Percentiles rank a stretch among this genome's conserved stretches.
These are phyloP conservation scores for Tribonema minus DNA, from an alignment of 108 stramenopile species.

Conservation along the genomic window DNA sequence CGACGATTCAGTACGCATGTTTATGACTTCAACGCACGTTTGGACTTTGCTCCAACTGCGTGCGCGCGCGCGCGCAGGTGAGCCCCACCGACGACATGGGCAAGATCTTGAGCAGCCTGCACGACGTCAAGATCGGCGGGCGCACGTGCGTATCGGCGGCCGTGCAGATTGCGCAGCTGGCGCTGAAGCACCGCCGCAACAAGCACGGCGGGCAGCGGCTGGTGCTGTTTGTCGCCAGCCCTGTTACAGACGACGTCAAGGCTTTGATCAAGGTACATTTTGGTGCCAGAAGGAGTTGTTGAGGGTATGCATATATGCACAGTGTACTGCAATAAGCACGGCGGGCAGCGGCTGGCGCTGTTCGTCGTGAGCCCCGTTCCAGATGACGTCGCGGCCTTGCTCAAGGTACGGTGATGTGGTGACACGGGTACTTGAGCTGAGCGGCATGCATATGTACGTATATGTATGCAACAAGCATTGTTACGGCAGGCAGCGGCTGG, in stretches of 20 bases:
- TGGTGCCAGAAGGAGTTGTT: too few relatives aligned
- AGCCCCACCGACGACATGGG: conserved; percentile 92
- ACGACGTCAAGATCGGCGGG: conserved; percentile 60
- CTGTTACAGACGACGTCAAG: conserved; percentile 54
- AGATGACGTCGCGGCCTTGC: conserved; percentile 53
- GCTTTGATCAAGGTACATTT: conserved; percentile 61
- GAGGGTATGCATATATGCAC: too few relatives aligned
- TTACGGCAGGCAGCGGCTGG: conserved; percentile 87
- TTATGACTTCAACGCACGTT: too few relatives aligned
- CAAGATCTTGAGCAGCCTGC: conserved; percentile 77
- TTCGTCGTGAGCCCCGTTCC: conserved; percentile 78
- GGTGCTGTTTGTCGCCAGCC: conserved; percentile 83
- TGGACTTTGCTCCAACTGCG: too few relatives aligned
- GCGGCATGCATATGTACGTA: too few relatives aligned
- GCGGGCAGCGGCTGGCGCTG: conserved; percentile 82
- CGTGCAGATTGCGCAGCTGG: conserved; percentile 87
- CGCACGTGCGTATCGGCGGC: conserved; percentile 69
- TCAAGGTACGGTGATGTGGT: conserved; percentile 60
- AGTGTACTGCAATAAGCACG: conserved; percentile 95
- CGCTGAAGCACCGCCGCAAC: conserved; percentile 92
- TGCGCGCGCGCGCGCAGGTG: conserved; percentile 40
- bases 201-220: conserved; percentile 95
- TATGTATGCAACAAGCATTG: conserved; percentile 98
- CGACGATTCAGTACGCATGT: too few relatives aligned
- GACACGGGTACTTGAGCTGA: too few relatives aligned